Evolutionary conservation across 1,139 yeast species (phyloP).

Genomic region (Blastobotrys illinoisensis): DNA sequence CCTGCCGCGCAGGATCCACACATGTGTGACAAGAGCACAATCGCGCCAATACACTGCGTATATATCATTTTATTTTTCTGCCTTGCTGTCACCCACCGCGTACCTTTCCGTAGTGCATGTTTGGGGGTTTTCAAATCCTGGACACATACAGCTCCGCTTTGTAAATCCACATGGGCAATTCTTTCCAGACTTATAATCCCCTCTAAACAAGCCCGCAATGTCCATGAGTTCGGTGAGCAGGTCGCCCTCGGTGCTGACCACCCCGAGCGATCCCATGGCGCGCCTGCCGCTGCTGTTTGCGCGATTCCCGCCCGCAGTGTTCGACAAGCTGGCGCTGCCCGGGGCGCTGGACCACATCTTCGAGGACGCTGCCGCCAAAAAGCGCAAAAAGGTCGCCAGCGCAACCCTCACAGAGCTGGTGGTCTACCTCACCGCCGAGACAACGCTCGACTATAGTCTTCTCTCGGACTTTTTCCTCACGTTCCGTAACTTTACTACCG

Average conservation of each 20-base stretch:
- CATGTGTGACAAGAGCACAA: neutral
- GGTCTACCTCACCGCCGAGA: conserved; percentile 73
- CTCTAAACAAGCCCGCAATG: neutral
- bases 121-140: neutral
- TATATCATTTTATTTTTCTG: neutral
- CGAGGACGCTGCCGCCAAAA: neutral
- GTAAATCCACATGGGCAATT: neutral
- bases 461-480: conserved; percentile 83
- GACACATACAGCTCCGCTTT: too few species aligned
- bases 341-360: neutral
- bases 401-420: conserved; percentile 37
- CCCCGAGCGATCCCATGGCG: neutral
- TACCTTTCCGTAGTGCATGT: neutral
- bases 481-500: conserved; percentile 62
- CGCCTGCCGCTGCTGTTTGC: neutral
- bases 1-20: neutral
- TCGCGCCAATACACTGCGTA: neutral
- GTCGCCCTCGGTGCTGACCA: neutral
- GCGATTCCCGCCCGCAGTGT: neutral
- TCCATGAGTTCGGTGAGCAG: neutral
- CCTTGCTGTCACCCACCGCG: neutral
- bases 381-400: neutral
- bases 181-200: neutral
- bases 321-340: neutral
- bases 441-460: conserved; percentile 68